These are phyloP conservation scores for Suillus hirtellus DNA, from an alignment of 768 basidiomycete species.

Conservation along the genomic window DNA sequence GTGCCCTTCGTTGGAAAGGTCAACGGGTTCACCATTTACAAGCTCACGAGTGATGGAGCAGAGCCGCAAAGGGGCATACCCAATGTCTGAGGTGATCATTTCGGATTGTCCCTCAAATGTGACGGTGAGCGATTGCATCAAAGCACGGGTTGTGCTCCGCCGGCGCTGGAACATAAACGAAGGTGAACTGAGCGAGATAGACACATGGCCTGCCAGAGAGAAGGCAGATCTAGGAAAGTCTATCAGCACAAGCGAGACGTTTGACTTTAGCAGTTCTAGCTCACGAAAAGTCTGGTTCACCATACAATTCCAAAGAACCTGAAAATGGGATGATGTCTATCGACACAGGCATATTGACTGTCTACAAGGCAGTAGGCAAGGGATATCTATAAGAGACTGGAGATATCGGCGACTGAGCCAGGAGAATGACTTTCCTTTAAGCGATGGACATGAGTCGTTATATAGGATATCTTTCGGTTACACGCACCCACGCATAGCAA, in stretches of 20 bases:
- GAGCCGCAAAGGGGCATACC: conserved; percentile 71
- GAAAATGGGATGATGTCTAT: conserved; percentile 63
- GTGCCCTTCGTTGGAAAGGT: conserved; percentile 63
- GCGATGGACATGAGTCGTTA: conserved; percentile 18
- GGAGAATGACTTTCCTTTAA: not conserved
- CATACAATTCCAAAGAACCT: conserved; percentile 65
- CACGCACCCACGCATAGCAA: conserved; percentile 14
- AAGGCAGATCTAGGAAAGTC: conserved; percentile 65
- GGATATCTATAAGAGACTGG: conserved; percentile 14
- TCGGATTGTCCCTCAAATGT: conserved; percentile 89
- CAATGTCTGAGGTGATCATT: conserved; percentile 57
- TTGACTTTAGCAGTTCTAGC: conserved; percentile 23
- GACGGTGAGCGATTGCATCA: conserved; percentile 70
- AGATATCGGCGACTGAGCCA: conserved; percentile 19
- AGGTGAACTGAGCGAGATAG: conserved; percentile 60
- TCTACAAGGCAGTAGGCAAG: conserved; percentile 19
- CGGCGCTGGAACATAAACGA: conserved; percentile 54
- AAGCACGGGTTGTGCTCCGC: conserved; percentile 47
- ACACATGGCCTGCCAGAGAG: conserved; percentile 82
- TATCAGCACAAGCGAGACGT: conserved; percentile 16
- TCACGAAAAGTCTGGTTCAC: conserved; percentile 64
- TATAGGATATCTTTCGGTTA: conserved; percentile 30
- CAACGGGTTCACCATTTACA: conserved; percentile 44
- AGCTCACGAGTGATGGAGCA: conserved; percentile 68
- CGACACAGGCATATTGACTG: conserved; percentile 58